Evolutionary conservation across 73 alveolate species (phyloP).

Genomic region (Loxodes magnus): DNA sequence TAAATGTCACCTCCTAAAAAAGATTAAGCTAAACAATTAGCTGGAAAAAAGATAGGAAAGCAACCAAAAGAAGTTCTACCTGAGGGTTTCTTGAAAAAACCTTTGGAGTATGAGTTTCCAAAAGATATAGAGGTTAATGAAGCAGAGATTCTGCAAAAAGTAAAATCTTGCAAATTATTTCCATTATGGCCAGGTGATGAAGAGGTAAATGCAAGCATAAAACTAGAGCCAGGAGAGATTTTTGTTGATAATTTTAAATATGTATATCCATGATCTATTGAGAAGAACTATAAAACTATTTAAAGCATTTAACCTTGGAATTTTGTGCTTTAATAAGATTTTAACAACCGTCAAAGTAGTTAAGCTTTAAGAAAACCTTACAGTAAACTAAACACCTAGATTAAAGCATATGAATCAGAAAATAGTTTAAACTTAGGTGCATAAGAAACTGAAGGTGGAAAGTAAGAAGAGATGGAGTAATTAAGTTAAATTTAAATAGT

Average conservation of each 20-base stretch:
- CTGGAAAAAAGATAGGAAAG: too few species aligned
- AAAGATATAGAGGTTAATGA: too few species aligned
- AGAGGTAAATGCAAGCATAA: conserved; percentile 39
- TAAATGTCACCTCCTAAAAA: too few species aligned
- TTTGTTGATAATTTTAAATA: conserved; percentile 28
- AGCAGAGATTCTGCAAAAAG: too few species aligned
- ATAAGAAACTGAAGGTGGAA: conserved; percentile 21
- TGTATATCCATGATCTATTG: conserved; percentile 41
- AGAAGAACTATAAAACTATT: conserved; percentile 30
- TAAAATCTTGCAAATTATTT: too few species aligned
- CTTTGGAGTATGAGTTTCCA: too few species aligned
- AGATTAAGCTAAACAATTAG: too few species aligned
- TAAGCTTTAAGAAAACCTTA: conserved; percentile 10
- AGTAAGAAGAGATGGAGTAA: too few species aligned
- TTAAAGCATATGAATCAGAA: conserved; percentile 14
- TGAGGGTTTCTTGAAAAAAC: too few species aligned
- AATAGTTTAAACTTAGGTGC: conserved; percentile 21
- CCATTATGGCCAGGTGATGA: conserved; percentile 81
- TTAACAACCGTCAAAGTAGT: conserved; percentile 17
- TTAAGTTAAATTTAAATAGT: too few species aligned
- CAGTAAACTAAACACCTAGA: conserved; percentile 12
- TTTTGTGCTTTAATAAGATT: conserved; percentile 34
- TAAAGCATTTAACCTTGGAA: conserved; percentile 37
- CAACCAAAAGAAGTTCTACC: too few species aligned
- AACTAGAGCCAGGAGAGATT: conserved; percentile 17